Conservation (phyloP, 2,329 filamentous ascomycete genomes). For the Plenodomus biglobosus region DNA sequence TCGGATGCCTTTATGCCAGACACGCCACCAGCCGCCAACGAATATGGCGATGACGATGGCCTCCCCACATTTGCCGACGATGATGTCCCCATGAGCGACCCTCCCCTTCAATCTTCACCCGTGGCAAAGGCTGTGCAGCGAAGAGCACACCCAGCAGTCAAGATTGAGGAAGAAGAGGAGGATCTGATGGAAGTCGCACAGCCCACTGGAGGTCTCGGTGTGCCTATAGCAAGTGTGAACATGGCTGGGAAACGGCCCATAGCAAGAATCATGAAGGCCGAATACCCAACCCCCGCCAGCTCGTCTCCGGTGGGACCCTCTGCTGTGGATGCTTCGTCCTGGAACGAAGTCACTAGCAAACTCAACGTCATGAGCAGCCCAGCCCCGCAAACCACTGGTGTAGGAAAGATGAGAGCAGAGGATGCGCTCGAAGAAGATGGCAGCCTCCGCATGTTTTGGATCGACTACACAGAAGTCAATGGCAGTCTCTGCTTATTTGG, state of each 20-base stretch:
- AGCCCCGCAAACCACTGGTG: conserved; percentile 60
- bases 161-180: conserved; percentile 70
- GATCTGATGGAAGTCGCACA: conserved; percentile 85
- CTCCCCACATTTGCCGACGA: conserved; percentile 59
- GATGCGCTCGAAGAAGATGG: conserved; percentile 94
- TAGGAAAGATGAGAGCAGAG: conserved; percentile 79
- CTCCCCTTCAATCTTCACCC: conserved; percentile 77
- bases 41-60: conserved; percentile 57
- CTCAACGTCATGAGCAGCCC: conserved; percentile 83
- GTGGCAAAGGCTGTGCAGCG: conserved; percentile 75
- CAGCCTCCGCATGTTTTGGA: conserved; percentile 93
- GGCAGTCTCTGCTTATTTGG: conserved; percentile 92
- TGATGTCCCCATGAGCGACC: conserved; percentile 83
- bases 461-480: conserved; percentile 90
- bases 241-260: conserved; percentile 77
- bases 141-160: conserved; percentile 60
- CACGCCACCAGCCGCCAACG: conserved; percentile 42
- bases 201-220: conserved; percentile 63
- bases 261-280: conserved; percentile 69
- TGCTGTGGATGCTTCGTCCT: conserved; percentile 71
- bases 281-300: conserved; percentile 69
- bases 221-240: conserved; percentile 74
- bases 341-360: conserved; percentile 83
- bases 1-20: conserved; percentile 51
- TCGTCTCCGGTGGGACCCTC: conserved; percentile 73